Evolutionary conservation across 352 stramenopile species (phyloP).

Genomic region (Elongisporangium senticosum): DNA sequence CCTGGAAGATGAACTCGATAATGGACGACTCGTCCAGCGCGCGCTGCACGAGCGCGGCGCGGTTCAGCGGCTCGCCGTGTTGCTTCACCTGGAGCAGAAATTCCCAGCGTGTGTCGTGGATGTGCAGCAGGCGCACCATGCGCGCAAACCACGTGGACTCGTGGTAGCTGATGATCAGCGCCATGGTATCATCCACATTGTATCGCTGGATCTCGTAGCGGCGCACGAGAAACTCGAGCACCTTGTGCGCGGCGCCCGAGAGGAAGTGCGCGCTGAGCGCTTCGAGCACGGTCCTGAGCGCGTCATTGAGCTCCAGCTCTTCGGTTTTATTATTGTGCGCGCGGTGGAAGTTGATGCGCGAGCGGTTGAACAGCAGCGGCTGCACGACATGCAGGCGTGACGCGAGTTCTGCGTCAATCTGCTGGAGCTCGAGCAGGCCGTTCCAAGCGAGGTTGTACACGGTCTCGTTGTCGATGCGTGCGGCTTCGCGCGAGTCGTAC

Average conservation of each 20-base stretch:
- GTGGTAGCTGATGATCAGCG: conserved; percentile 78
- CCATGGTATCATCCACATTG: conserved; percentile 85
- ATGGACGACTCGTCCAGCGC: conserved; percentile 68
- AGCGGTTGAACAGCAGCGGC: conserved; percentile 48
- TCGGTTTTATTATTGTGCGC: conserved; percentile 54
- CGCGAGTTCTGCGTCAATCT: conserved; percentile 70
- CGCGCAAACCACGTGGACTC: conserved; percentile 80
- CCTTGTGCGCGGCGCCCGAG: conserved; percentile 72
- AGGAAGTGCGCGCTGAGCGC: conserved; percentile 83
- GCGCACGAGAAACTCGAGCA: conserved; percentile 86
- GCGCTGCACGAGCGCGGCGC: conserved; percentile 69
- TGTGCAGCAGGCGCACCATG: conserved; percentile 82
- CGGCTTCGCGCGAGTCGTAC: conserved; percentile 76
- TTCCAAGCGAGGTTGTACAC: conserved; percentile 85
- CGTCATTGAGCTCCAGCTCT: conserved; percentile 54
- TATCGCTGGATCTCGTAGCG: conserved; percentile 84
- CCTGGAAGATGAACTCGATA: conserved; percentile 66
- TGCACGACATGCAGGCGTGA: conserved; percentile 8
- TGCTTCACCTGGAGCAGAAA: conserved; percentile 79
- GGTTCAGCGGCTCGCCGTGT: conserved; percentile 51
- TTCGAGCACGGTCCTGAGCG: conserved; percentile 67
- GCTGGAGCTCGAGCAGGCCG: conserved; percentile 70
- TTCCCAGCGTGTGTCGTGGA: conserved; percentile 73
- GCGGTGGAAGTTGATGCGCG: conserved; percentile 80
- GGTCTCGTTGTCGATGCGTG: conserved; percentile 78